Base-by-base conservation (phyloP, 257 asterid genomes). In the Primulina eburnea region DNA sequence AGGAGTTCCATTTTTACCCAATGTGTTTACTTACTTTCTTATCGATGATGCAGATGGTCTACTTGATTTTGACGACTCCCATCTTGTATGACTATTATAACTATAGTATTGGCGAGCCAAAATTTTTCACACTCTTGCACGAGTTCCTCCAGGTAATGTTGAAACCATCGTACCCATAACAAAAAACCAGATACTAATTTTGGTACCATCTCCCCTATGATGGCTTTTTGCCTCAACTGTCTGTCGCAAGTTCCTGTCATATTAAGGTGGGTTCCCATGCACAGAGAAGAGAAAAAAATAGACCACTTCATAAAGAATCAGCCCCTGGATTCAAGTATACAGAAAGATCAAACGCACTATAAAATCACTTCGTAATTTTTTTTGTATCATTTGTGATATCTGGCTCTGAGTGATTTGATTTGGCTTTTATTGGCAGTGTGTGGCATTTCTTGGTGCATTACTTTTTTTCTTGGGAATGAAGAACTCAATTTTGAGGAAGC, bases 401-500 rank as follows among this genome's bases (percentile, higher is more conserved):
- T 52, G 32, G 67, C 11, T 68, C 4, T 2, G 43, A 10, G 28
- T 62, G 56, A 80, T 70, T 71, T 21, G 57, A 17, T 70, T 14
- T 58, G 16, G 18, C 20, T 26, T 75, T 81, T 62, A 20, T 59
- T 76, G 66, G 80, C 83, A 90, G 97, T 65, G 81, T 20, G 80
- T 68, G 58, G 89, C 96, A 7, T 80, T 82, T 33, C 65, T 83
- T 20, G 97, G 97, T 8, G 96, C 95, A 3, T 74, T 91, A 87
- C 75, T 91, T 16, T 91, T 80, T 75, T 91, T 87, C 83, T 70
- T 89, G 2, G 97, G 96, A 56, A 86, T 91, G 97, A 91, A 83
- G 86, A 84, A 60, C 73, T 76, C 97, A 6, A 85, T 89, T 43
- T 37, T 66, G 12, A 81, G 93, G 82, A 86, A 74, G 79, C 88